Evolutionary conservation across 2,329 filamentous ascomycete genomes (phyloP).

Genomic region (Metarhizium album): DNA sequence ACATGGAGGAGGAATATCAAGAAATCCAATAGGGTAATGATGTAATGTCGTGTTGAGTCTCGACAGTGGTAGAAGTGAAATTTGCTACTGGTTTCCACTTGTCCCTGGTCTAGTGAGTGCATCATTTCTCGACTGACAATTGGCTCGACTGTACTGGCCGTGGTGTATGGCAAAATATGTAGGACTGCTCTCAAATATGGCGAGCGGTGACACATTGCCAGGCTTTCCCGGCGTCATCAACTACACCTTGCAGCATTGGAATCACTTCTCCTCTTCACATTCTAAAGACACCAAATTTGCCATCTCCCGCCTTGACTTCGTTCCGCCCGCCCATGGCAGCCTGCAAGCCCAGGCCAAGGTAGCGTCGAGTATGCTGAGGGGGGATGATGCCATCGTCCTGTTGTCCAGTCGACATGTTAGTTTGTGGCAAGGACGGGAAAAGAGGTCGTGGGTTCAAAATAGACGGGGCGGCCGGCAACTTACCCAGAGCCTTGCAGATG

Average conservation of each 20-base stretch:
- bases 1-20: conserved; percentile 2
- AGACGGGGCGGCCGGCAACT: conserved; percentile 16
- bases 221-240: not conserved
- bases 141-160: not conserved
- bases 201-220: not conserved
- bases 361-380: conserved; percentile 62
- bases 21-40: not conserved
- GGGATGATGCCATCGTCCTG: conserved; percentile 71
- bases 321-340: conserved; percentile 61
- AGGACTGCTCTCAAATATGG: not conserved
- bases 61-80: not conserved
- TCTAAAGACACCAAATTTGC: conserved; percentile 70
- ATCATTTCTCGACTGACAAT: not conserved
- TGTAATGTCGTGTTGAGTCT: not conserved
- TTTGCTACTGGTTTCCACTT: not conserved
- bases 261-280: conserved; percentile 43
- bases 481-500: conserved; percentile 80
- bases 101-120: not conserved
- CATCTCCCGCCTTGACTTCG: conserved; percentile 48
- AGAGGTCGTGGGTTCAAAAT: conserved; percentile 1
- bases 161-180: not conserved
- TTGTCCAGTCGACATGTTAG: not conserved
- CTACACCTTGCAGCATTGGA: not conserved
- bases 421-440: not conserved
- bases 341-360: conserved; percentile 61